Evolutionary conservation across 176 grass and related monocot genomes (phyloP).

Genomic region (Saccharum officinarum): DNA sequence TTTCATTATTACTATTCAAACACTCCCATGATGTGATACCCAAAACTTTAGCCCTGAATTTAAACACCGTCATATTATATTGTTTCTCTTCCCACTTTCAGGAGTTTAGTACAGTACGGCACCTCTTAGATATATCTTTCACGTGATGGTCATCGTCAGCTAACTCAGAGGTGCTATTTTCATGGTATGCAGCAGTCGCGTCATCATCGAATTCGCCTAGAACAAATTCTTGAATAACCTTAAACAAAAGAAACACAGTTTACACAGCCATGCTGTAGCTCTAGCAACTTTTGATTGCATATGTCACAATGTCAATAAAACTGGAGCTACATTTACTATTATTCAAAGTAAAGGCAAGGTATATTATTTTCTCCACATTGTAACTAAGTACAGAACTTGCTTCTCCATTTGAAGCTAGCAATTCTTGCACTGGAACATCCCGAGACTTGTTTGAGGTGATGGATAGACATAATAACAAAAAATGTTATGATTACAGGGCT

Average conservation of each 20-base stretch:
- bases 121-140: slow-evolving; percentile 86
- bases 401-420: slow-evolving; percentile 4
- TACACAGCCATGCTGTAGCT: background rate
- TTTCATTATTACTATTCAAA: no score
- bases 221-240: slow-evolving; percentile 95
- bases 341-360: background rate
- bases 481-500: background rate
- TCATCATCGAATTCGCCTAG: slow-evolving; percentile 74
- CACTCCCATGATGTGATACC: no score
- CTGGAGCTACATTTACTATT: background rate
- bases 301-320: background rate
- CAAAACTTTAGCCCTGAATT: no score
- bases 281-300: background rate
- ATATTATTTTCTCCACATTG: background rate
- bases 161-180: slow-evolving; percentile 60
- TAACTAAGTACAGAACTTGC: background rate
- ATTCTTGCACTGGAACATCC: background rate
- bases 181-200: slow-evolving; percentile 58
- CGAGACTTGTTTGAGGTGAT: background rate
- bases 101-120: background rate
- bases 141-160: slow-evolving; percentile 44
- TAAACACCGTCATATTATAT: background rate
- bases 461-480: slow-evolving; percentile 12
- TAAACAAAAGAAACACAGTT: slow-evolving; percentile 13
- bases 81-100: background rate